Percentiles rank a stretch among this genome's conserved stretches.
Conservation (phyloP, 441 rosid species). For the Mallotus repandus region DNA sequence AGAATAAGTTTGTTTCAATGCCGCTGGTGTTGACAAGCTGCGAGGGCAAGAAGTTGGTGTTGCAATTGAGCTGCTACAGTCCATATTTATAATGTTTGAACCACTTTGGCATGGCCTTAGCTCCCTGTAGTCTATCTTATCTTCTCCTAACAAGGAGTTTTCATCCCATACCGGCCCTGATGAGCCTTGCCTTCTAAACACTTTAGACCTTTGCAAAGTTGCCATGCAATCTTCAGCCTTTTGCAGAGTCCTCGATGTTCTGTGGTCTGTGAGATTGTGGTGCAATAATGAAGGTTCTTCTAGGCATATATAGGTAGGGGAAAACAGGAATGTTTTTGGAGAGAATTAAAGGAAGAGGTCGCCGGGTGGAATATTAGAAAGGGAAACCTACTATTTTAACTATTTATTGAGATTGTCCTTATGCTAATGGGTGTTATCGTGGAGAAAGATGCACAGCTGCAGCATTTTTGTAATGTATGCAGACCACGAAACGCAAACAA, state of each 20-base stretch:
- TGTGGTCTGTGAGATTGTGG: neutral
- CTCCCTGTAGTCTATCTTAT: constrained; percentile 21
- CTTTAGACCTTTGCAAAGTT: constrained; percentile 35
- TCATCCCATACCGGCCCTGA: constrained; percentile 35
- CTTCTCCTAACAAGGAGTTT: constrained; percentile 8
- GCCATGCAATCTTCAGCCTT: constrained; percentile 18
- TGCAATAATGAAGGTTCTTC: neutral
- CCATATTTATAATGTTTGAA: constrained; percentile 13
- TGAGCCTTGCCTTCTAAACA: constrained; percentile 38
- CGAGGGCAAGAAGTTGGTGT: constrained; percentile 20
- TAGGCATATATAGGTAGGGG: constrained; percentile 8
- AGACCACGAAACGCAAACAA: neutral
- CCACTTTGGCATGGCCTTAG: constrained; percentile 32
- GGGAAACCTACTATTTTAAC: neutral
- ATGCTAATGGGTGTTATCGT: neutral
- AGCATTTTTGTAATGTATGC: neutral
- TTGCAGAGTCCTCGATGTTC: neutral
- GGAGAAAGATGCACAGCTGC: neutral
- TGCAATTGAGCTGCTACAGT: neutral
- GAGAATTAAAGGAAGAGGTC: constrained; percentile 8
- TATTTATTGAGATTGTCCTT: neutral
- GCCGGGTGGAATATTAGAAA: constrained; percentile 14
- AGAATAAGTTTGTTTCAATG: constrained; percentile 2
- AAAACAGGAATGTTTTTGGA: neutral
- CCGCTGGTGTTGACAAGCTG: constrained; percentile 26